Evolutionary conservation across 83 land plant species (phyloP).

Genomic region (Diphasiastrum complanatum): DNA sequence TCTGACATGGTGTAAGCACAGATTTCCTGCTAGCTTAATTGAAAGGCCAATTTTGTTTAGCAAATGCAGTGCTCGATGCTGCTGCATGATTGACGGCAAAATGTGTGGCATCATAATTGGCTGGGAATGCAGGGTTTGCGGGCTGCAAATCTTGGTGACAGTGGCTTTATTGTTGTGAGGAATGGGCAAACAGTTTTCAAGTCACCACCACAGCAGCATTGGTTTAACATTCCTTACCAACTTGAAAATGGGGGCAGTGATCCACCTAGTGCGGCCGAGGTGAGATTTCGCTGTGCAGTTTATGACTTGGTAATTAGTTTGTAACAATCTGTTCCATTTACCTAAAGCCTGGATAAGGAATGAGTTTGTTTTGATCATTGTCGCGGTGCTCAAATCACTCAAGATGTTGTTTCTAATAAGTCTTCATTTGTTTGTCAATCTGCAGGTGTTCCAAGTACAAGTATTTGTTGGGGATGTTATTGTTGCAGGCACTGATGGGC

Average conservation of each 20-base stretch:
- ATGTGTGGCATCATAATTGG: too few species aligned
- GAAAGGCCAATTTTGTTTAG: too few species aligned
- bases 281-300: conserved; percentile 16
- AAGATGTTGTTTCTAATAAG: background rate
- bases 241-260: conserved; percentile 86
- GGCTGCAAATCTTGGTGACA: conserved; percentile 94
- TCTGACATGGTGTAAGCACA: too few species aligned
- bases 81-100: too few species aligned
- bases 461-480: conserved; percentile 79
- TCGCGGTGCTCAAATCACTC: too few species aligned
- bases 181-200: conserved; percentile 70
- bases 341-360: too few species aligned
- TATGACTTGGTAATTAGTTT: background rate
- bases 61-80: too few species aligned
- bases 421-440: background rate
- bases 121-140: conserved; percentile 81
- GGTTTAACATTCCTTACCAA: conserved; percentile 87
- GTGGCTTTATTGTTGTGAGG: conserved; percentile 87
- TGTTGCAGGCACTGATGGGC: conserved; percentile 86
- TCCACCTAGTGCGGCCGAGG: conserved; percentile 88
- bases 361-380: too few species aligned
- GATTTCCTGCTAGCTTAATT: too few species aligned
- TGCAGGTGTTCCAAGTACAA: conserved; percentile 71
- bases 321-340: too few species aligned
- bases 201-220: conserved; percentile 91